A percentile compares a stretch with the other conserved stretches of the same genome.
phyloP scores from a whole-genome alignment of 1,284 basidiomycete genomes.

The Abortiporus biennis region DNA sequence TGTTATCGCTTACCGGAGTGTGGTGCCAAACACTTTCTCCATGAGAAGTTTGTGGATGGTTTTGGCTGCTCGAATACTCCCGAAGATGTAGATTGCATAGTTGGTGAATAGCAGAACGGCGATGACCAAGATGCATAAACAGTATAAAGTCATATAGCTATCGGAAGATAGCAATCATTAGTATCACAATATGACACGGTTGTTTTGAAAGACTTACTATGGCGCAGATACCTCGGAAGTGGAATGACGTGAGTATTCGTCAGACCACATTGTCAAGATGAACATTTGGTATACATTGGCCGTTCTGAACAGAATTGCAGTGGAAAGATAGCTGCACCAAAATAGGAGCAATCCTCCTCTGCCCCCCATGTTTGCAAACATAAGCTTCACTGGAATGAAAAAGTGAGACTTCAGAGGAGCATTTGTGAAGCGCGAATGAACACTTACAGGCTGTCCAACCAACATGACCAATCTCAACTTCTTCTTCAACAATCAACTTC shows the following conservation, averaged over 20 bases:
- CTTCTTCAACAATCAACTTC: constrained; percentile 52
- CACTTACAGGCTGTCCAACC: constrained; percentile 35
- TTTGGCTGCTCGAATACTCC: constrained; percentile 42
- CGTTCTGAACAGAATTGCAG: neutral
- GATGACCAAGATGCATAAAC: constrained; percentile 24
- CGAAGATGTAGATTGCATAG: constrained; percentile 28
- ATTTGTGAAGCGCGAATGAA: constrained; percentile 2
- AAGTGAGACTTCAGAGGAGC: constrained; percentile 4
- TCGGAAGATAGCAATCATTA: neutral
- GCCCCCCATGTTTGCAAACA: constrained; percentile 5
- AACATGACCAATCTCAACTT: constrained; percentile 52
- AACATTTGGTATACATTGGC: constrained; percentile 6
- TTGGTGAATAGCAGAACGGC: constrained; percentile 19
- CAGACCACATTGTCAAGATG: constrained; percentile 13
- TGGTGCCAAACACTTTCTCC: constrained; percentile 45
- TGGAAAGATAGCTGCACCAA: constrained; percentile 7
- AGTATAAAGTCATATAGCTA: constrained; percentile 38
- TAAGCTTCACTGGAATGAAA: constrained; percentile 5
- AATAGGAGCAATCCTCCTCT: constrained; percentile 2
- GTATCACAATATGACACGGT: constrained; percentile 7
- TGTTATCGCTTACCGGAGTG: constrained; percentile 32
- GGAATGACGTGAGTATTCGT: constrained; percentile 17
- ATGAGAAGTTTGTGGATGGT: constrained; percentile 49
- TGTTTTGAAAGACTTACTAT: constrained; percentile 9
- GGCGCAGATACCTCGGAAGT: constrained; percentile 10